Conservation (phyloP, 1,139 yeast species). For the Geotrichum australiense region DNA sequence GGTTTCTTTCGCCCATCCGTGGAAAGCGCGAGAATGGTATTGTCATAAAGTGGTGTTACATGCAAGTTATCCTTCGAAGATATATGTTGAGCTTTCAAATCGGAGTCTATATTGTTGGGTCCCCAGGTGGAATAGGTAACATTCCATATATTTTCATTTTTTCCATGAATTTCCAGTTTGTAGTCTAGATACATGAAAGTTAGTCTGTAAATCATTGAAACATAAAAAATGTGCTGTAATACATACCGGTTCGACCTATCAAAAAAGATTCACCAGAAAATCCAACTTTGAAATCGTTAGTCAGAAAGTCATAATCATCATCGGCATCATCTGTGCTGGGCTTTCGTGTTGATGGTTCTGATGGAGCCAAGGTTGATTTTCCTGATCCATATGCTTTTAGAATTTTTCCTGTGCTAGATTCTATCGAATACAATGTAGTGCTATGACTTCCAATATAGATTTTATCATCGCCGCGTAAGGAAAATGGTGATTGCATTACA, state of each 20-base stretch:
- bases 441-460: constrained; percentile 80
- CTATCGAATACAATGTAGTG: constrained; percentile 69
- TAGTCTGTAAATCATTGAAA: constrained; percentile 44
- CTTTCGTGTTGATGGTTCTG: constrained; percentile 21
- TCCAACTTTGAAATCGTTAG: constrained; percentile 13
- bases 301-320: constrained; percentile 22
- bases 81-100: constrained; percentile 43
- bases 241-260: constrained; percentile 34
- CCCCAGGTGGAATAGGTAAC: constrained; percentile 90
- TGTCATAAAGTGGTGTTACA: constrained; percentile 73
- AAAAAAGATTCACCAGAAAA: constrained; percentile 27
- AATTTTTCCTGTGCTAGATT: constrained; percentile 72
- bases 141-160: constrained; percentile 68
- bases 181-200: constrained; percentile 37
- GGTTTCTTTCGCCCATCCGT: constrained; percentile 55
- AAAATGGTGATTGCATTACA: constrained; percentile 70
- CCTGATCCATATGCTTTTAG: constrained; percentile 57
- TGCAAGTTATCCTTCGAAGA: constrained; percentile 56
- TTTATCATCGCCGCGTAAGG: constrained; percentile 69
- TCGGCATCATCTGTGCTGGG: constrained; percentile 21
- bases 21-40: constrained; percentile 45
- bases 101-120: constrained; percentile 77
- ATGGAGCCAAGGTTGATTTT: constrained; percentile 23
- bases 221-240: not conserved
- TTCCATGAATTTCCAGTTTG: constrained; percentile 57